These are phyloP conservation scores for Macadamia tetraphylla DNA, from an alignment of 164 flowering plant species.

Conservation along the genomic window DNA sequence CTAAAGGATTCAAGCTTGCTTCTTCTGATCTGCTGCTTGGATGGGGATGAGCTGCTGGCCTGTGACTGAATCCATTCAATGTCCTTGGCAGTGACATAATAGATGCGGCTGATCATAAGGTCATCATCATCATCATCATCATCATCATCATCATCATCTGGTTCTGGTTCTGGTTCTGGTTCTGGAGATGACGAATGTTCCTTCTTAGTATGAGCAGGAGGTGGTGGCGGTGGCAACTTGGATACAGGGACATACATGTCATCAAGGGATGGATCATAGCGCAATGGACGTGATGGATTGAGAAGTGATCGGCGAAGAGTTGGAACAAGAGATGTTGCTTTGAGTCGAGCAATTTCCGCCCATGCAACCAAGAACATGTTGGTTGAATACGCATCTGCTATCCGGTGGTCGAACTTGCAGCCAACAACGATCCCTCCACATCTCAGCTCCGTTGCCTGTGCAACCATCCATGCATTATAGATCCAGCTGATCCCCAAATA, in stretches of 20 bases:
- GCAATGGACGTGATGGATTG: constrained; percentile 16
- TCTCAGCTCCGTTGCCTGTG: constrained; percentile 33
- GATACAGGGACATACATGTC: constrained; percentile 25
- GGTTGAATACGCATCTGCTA: constrained; percentile 54
- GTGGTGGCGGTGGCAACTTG: constrained; percentile 5
- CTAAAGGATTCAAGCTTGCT: constrained; percentile 29
- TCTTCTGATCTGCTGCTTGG: background rate
- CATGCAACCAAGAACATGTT: constrained; percentile 47
- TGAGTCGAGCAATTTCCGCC: constrained; percentile 32
- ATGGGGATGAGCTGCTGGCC: background rate
- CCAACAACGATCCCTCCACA: constrained; percentile 52
- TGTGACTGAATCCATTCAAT: constrained; percentile 15
- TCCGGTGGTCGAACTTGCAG: constrained; percentile 48
- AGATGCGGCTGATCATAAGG: constrained; percentile 27
- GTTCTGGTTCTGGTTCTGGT: no score
- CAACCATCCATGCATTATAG: no score
- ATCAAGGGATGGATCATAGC: constrained; percentile 11
- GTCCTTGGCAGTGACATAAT: constrained; percentile 17
- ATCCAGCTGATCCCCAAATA: no score
- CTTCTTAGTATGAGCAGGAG: no score
- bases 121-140: background rate
- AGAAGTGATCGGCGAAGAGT: constrained; percentile 18
- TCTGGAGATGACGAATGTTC: no score
- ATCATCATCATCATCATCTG: no score
- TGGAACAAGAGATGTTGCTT: constrained; percentile 11